phyloP scores from a whole-genome alignment of 345 rosid genomes.

The Camelina sativa region DNA sequence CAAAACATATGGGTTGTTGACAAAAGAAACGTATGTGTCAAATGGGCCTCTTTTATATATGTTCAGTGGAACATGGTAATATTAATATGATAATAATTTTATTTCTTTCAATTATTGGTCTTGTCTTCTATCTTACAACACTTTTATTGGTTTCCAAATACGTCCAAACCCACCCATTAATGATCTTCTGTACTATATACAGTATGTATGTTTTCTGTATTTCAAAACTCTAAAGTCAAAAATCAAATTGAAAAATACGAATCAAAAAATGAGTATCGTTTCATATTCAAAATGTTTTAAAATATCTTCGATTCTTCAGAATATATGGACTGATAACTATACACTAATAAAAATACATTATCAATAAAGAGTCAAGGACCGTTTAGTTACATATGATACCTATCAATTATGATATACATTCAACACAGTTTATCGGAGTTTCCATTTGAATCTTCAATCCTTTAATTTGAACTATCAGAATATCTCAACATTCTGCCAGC shows the following conservation, averaged over 20 bases:
- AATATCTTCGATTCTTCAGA: neutral
- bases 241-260: conserved; percentile 1
- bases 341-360: neutral
- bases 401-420: neutral
- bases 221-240: neutral
- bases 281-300: neutral
- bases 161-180: conserved; percentile 28
- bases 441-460: neutral
- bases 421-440: neutral
- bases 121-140: conserved; percentile 41
- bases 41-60: conserved; percentile 33
- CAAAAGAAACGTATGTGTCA: conserved; percentile 23
- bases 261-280: neutral
- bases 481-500: conserved; percentile 1
- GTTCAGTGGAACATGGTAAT: conserved; percentile 33
- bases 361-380: neutral
- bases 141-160: conserved; percentile 32
- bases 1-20: conserved; percentile 28
- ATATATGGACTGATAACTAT: neutral
- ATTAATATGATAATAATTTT: neutral
- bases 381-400: neutral
- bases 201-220: neutral
- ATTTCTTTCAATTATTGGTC: conserved; percentile 44
- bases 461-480: neutral
- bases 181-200: conserved; percentile 11